Evolutionary conservation across 345 rosid species (phyloP).

Genomic region (Euclidium syriacum): DNA sequence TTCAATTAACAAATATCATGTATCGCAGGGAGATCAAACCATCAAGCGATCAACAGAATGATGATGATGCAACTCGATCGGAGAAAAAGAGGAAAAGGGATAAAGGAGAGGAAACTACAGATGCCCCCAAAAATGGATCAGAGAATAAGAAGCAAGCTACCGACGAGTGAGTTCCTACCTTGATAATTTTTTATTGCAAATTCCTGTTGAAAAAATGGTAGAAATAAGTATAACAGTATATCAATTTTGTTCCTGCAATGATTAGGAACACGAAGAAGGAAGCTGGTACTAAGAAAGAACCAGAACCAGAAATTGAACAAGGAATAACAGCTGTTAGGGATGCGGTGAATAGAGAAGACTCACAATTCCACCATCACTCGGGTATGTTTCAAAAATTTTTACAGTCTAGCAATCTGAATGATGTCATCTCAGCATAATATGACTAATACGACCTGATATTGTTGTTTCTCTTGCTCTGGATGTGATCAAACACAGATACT

Average conservation of each 20-base stretch:
- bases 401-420: too few relatives aligned
- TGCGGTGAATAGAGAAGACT: constrained; percentile 87
- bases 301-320: constrained; percentile 28
- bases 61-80: background rate
- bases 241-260: constrained; percentile 8
- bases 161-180: constrained; percentile 7
- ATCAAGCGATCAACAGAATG: constrained; percentile 11
- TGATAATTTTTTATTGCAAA: too few relatives aligned
- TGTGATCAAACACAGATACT: too few relatives aligned
- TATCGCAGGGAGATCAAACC: background rate
- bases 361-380: constrained; percentile 65
- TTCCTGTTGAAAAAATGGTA: too few relatives aligned
- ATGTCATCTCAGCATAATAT: too few relatives aligned
- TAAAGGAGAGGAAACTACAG: constrained; percentile 29
- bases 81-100: constrained; percentile 33
- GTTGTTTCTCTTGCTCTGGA: too few relatives aligned
- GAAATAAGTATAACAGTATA: too few relatives aligned
- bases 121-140: too few relatives aligned
- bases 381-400: too few relatives aligned
- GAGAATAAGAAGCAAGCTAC: constrained; percentile 15
- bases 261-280: constrained; percentile 17
- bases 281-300: constrained; percentile 19
- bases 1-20: too few relatives aligned
- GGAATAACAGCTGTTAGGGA: constrained; percentile 60
- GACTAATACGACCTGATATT: too few relatives aligned